These are phyloP conservation scores for Monilinia fructicola DNA, from an alignment of 2,329 filamentous ascomycete genomes.

Conservation along the genomic window DNA sequence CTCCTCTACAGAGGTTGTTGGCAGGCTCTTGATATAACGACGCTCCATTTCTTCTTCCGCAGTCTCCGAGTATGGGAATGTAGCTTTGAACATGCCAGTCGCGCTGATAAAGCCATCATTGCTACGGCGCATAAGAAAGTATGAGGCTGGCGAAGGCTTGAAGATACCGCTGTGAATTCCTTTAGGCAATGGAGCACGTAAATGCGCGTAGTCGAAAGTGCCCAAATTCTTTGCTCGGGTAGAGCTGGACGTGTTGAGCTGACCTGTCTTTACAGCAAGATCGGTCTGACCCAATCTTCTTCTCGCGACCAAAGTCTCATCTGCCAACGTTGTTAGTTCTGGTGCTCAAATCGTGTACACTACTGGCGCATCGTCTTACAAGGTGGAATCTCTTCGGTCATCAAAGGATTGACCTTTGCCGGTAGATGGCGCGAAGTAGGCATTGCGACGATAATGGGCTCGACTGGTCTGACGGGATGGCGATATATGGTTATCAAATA, in stretches of 20 bases:
- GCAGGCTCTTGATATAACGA: constrained; percentile 78
- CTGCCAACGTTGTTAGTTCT: constrained; percentile 33
- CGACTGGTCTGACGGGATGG: constrained; percentile 4
- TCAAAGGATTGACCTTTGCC: constrained; percentile 62
- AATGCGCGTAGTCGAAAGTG: constrained; percentile 92
- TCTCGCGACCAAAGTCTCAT: constrained; percentile 58
- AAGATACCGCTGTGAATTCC: constrained; percentile 93
- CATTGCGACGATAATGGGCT: constrained; percentile 29
- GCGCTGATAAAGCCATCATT: constrained; percentile 81
- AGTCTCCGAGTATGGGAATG: constrained; percentile 74
- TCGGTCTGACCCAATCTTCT: constrained; percentile 92
- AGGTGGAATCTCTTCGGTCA: constrained; percentile 61
- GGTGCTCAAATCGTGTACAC: constrained; percentile 12
- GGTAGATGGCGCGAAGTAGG: constrained; percentile 49
- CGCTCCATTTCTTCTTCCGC: constrained; percentile 75
- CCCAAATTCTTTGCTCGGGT: constrained; percentile 73
- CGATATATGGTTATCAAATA: constrained; percentile 13
- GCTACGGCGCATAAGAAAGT: constrained; percentile 94
- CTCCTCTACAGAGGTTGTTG: constrained; percentile 83
- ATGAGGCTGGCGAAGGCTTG: constrained; percentile 78
- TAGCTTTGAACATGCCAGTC: constrained; percentile 90
- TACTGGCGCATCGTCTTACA: constrained; percentile 52
- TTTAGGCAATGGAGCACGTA: constrained; percentile 88
- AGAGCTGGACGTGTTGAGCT: constrained; percentile 68
- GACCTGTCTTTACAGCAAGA: constrained; percentile 76